Percentiles rank a stretch among this genome's conserved stretches.
Conservation (phyloP, 345 rosid species). For the Aquilaria sinensis region DNA sequence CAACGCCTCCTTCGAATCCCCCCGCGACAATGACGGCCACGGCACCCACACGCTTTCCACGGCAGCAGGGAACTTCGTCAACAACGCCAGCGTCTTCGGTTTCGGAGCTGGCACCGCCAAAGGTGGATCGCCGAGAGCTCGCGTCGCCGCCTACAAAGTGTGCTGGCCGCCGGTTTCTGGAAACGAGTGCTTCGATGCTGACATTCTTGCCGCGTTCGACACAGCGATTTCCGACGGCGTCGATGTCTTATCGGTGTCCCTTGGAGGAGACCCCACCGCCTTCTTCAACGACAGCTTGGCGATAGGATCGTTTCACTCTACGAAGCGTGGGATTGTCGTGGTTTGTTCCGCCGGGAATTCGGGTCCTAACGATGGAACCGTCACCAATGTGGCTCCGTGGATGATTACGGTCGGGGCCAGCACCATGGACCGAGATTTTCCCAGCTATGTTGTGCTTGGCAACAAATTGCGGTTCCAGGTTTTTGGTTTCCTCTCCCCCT, state of each 20-base stretch:
- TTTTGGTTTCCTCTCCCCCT: background rate
- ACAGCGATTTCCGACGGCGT: conserved; percentile 72
- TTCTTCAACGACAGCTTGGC: conserved; percentile 56
- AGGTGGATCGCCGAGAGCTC: conserved; percentile 80
- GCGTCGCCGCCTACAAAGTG: conserved; percentile 85
- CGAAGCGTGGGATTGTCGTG: conserved; percentile 50
- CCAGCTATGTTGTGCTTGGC: conserved; percentile 55
- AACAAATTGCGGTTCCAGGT: conserved; percentile 60
- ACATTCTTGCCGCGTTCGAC: conserved; percentile 65
- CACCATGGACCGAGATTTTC: conserved; percentile 79
- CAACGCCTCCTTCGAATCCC: conserved; percentile 41
- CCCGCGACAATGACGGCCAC: conserved; percentile 79
- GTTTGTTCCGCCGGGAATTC: conserved; percentile 77
- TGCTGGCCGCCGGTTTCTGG: conserved; percentile 53
- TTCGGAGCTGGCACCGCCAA: conserved; percentile 60
- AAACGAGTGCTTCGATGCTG: conserved; percentile 64
- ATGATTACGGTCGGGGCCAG: conserved; percentile 88
- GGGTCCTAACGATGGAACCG: conserved; percentile 64
- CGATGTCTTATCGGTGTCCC: conserved; percentile 67
- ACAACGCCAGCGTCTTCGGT: conserved; percentile 46
- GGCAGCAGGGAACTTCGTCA: conserved; percentile 60
- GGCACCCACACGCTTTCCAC: conserved; percentile 92
- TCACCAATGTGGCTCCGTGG: conserved; percentile 77
- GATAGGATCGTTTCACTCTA: conserved; percentile 79
- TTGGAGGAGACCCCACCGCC: conserved; percentile 39